Evolutionary conservation across 2,329 filamentous ascomycete species (phyloP).

Genomic region (Bipolaris sorokiniana): DNA sequence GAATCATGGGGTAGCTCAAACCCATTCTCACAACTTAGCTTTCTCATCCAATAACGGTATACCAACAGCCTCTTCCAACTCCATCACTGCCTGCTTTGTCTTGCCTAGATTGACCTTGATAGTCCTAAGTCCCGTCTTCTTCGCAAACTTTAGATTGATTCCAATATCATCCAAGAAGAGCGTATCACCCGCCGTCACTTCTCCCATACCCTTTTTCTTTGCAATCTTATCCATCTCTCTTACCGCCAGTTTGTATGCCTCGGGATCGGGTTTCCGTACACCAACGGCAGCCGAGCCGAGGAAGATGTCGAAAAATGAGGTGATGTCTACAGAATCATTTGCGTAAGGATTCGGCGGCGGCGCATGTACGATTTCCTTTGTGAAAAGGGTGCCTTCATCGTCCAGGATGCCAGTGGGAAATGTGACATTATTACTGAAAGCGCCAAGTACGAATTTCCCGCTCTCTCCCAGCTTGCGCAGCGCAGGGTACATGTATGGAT

Average conservation of each 20-base stretch:
- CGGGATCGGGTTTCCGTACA: slow-evolving; percentile 82
- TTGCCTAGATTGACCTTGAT: slow-evolving; percentile 83
- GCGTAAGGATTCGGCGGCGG: slow-evolving; percentile 30
- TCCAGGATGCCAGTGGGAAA: slow-evolving; percentile 79
- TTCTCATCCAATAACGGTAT: slow-evolving; percentile 63
- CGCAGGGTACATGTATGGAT: slow-evolving; percentile 89
- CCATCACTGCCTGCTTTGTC: slow-evolving; percentile 79
- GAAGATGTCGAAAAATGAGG: slow-evolving; percentile 80
- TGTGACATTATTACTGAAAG: slow-evolving; percentile 87
- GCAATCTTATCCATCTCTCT: slow-evolving; percentile 69
- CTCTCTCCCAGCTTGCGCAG: slow-evolving; percentile 68
- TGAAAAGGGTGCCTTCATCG: slow-evolving; percentile 55
- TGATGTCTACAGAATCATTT: slow-evolving; percentile 58
- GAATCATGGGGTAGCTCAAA: not conserved
- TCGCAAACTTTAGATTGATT: slow-evolving; percentile 84
- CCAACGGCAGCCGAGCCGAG: slow-evolving; percentile 86
- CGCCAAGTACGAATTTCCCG: slow-evolving; percentile 63
- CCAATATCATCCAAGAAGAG: slow-evolving; percentile 95
- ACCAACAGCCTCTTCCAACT: slow-evolving; percentile 78
- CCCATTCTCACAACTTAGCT: slow-evolving; percentile 30
- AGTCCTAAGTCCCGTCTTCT: slow-evolving; percentile 75
- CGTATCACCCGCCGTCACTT: slow-evolving; percentile 69
- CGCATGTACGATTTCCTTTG: slow-evolving; percentile 41
- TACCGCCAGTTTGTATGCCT: slow-evolving; percentile 79
- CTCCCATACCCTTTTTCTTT: slow-evolving; percentile 58